Conservation (phyloP, 441 rosid genomes). For the Erysimum pusillum region DNA sequence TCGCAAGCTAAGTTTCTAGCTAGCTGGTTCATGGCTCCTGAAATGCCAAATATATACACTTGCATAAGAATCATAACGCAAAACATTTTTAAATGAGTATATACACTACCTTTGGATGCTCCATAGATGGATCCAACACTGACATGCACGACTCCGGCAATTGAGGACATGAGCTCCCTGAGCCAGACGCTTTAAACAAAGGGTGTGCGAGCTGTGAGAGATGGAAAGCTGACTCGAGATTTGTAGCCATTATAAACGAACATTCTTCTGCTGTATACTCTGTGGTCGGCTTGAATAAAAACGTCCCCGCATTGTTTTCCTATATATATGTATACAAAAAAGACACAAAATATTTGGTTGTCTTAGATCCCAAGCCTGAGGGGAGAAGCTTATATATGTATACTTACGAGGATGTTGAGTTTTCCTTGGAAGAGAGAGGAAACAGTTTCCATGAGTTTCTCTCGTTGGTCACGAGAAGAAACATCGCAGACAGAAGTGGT, state of each 20-base stretch:
- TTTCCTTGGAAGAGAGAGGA: not conserved
- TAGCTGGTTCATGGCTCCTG: slow-evolving; percentile 12
- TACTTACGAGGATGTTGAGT: not conserved
- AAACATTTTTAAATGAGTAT: not conserved
- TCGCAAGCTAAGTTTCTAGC: slow-evolving; percentile 16
- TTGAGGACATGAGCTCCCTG: not conserved
- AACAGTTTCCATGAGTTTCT: not conserved
- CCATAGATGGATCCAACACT: not conserved
- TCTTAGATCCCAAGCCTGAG: not conserved
- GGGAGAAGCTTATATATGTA: not conserved
- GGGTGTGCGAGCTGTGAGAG: not conserved
- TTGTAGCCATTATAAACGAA: slow-evolving; percentile 3
- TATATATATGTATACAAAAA: not conserved
- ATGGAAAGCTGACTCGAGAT: not conserved
- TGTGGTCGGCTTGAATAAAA: not conserved
- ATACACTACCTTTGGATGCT: not conserved
- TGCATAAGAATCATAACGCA: not conserved
- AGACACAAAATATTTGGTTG: not conserved
- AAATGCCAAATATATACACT: not conserved
- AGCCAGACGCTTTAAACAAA: not conserved
- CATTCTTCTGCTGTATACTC: not conserved
- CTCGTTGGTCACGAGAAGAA: not conserved
- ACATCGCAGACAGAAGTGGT: not conserved
- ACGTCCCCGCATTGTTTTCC: not conserved
- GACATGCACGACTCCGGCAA: not conserved